A percentile compares a stretch with the other conserved stretches of the same genome.
These are phyloP conservation scores for Alternaria conjuncta DNA, from an alignment of 2,329 filamentous ascomycete species.

Conservation along the genomic window DNA sequence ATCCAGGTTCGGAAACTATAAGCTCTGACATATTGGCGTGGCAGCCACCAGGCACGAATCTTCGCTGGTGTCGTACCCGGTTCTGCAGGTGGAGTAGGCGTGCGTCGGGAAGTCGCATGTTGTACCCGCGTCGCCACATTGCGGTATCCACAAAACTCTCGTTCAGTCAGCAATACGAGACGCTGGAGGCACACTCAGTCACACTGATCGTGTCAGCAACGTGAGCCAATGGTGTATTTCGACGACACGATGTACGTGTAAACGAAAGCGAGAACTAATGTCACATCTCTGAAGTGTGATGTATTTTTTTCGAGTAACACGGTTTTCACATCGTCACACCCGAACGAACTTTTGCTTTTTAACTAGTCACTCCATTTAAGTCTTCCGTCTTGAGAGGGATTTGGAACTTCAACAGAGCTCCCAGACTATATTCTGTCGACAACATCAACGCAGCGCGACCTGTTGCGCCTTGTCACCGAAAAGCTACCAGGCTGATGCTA, in stretches of 20 bases:
- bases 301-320: background rate
- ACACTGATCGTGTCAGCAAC: background rate
- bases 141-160: background rate
- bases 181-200: background rate
- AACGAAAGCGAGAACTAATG: background rate
- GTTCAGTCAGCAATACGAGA: background rate
- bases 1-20: background rate
- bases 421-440: rapidly evolving
- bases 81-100: background rate
- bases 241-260: background rate
- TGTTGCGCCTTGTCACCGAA: too few species aligned
- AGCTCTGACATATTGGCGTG: constrained; percentile 3
- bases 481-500: too few species aligned
- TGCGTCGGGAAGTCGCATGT: background rate
- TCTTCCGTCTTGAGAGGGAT: too few species aligned
- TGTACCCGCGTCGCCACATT: background rate
- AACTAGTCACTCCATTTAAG: rapidly evolving
- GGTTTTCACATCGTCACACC: background rate
- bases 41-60: background rate
- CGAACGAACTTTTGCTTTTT: background rate
- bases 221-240: background rate
- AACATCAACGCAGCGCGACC: background rate
- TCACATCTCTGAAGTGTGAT: background rate
- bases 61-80: background rate
- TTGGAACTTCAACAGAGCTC: background rate